These are phyloP conservation scores for Beauveria medogensis DNA, from an alignment of 2,329 filamentous ascomycete genomes.

Conservation along the genomic window DNA sequence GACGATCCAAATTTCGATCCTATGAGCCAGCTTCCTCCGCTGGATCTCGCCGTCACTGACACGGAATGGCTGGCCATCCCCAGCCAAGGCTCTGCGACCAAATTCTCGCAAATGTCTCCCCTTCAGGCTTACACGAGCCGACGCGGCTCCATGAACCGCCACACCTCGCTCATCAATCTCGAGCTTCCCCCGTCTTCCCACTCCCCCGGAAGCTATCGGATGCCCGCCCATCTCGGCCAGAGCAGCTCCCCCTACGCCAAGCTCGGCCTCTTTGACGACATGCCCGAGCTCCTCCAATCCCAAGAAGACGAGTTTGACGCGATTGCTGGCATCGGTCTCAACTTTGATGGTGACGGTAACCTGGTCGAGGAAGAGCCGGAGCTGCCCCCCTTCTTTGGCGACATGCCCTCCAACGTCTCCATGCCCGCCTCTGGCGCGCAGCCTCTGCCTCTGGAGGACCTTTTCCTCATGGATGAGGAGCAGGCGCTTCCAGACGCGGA, in stretches of 20 bases:
- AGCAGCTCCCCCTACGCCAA: slow-evolving; percentile 23
- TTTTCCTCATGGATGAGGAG: slow-evolving; percentile 12
- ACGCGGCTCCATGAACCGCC: slow-evolving; percentile 21
- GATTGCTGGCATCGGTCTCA: slow-evolving; percentile 34
- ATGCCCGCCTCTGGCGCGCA: slow-evolving; percentile 9
- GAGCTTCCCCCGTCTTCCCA: slow-evolving; percentile 28
- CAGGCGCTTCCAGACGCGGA: slow-evolving; percentile 11
- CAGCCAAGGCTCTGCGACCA: slow-evolving; percentile 30
- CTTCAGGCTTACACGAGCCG: slow-evolving; percentile 18
- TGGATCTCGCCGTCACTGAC: slow-evolving; percentile 29
- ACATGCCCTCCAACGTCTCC: slow-evolving; percentile 6
- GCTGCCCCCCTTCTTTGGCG: slow-evolving; percentile 31
- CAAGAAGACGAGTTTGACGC: slow-evolving; percentile 31
- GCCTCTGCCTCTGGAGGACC: slow-evolving; percentile 12
- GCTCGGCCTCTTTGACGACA: slow-evolving; percentile 15
- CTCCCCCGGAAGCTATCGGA: slow-evolving; percentile 23
- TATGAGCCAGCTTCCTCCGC: slow-evolving; percentile 21
- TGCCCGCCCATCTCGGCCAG: slow-evolving; percentile 27
- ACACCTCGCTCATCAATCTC: slow-evolving; percentile 21
- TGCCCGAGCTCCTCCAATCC: slow-evolving; percentile 25
- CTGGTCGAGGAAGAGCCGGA: slow-evolving; percentile 37
- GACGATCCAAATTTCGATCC: slow-evolving; percentile 72
- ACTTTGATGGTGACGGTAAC: slow-evolving; percentile 46
- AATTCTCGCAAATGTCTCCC: slow-evolving; percentile 39
- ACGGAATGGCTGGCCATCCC: slow-evolving; percentile 24